These are phyloP conservation scores for Mycena galopus DNA, from an alignment of 768 basidiomycete species.

Conservation along the genomic window DNA sequence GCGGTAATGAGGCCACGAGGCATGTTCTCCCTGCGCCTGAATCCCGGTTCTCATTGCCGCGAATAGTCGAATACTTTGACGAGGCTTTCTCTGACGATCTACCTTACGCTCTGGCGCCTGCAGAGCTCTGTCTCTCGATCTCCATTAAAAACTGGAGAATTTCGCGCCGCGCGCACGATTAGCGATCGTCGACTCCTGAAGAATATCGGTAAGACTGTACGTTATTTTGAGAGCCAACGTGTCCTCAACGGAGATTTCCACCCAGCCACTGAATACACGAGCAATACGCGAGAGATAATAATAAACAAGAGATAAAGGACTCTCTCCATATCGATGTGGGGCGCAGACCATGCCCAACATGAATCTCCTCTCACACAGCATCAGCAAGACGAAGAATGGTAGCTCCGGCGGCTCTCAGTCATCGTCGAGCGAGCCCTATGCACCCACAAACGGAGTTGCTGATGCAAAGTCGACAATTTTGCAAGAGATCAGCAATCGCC, in stretches of 20 bases:
- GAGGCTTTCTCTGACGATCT: neutral
- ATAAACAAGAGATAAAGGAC: neutral
- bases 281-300: neutral
- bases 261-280: neutral
- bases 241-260: neutral
- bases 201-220: neutral
- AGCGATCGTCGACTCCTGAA: neutral
- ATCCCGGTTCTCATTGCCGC: neutral
- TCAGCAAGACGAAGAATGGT: neutral
- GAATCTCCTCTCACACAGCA: neutral
- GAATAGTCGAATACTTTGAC: neutral
- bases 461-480: neutral
- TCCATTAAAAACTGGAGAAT: neutral
- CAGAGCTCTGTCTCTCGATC: neutral
- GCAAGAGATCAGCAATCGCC: neutral
- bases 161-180: neutral
- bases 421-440: neutral
- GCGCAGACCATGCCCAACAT: neutral
- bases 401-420: neutral
- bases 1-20: neutral
- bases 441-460: neutral
- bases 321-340: neutral
- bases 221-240: neutral
- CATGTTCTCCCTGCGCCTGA: neutral
- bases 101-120: neutral